phyloP scores from a whole-genome alignment of 2,329 filamentous ascomycete genomes.

The Geosmithia morbida region DNA sequence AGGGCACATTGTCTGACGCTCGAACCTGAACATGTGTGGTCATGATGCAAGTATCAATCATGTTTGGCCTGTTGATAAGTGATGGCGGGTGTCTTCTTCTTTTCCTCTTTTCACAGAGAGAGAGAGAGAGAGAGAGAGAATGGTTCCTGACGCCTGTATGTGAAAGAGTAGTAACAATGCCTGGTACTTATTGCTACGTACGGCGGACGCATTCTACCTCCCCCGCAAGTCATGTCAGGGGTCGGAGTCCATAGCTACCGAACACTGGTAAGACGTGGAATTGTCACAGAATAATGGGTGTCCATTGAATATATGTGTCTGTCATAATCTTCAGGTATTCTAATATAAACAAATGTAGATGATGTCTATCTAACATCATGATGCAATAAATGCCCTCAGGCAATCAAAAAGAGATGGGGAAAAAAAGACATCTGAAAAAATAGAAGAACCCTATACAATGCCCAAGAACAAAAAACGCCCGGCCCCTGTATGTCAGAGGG shows the following conservation, averaged over 20 bases:
- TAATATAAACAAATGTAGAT: background rate
- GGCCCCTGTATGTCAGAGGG: background rate
- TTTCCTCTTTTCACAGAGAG: too few relatives aligned
- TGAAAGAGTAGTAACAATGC: too few relatives aligned
- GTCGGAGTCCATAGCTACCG: background rate
- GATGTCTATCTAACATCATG: background rate
- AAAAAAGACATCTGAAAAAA: background rate
- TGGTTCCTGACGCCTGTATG: too few relatives aligned
- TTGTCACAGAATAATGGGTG: background rate
- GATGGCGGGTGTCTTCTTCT: too few relatives aligned
- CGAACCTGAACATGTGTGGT: background rate
- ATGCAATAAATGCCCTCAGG: background rate
- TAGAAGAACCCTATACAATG: background rate
- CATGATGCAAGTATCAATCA: background rate
- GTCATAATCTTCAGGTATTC: background rate
- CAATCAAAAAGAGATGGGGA: background rate
- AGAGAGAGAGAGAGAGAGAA: too few relatives aligned
- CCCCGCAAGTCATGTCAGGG: background rate
- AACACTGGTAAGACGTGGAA: background rate
- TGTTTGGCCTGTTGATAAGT: too few relatives aligned
- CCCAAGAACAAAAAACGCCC: background rate
- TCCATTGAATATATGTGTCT: background rate
- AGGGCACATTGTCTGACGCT: constrained; percentile 30
- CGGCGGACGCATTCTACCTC: too few relatives aligned
- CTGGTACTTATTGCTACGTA: too few relatives aligned